Conservation (phyloP, 768 basidiomycete genomes). For the Cantharellus cinnabarinus region DNA sequence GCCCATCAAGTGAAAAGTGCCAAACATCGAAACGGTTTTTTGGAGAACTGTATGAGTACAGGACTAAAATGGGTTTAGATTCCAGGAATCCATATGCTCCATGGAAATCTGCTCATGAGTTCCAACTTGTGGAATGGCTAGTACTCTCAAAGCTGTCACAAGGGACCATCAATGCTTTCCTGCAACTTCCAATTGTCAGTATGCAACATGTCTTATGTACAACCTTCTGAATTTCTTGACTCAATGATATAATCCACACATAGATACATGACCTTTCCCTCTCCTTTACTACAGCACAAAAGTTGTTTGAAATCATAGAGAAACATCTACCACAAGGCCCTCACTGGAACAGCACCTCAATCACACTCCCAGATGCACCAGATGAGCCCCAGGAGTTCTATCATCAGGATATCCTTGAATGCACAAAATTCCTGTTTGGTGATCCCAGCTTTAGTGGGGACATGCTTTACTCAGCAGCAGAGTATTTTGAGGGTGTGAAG, state of each 20-base stretch:
- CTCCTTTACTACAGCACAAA: neutral
- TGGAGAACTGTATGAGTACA: neutral
- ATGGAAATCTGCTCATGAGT: neutral
- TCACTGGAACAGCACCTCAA: neutral
- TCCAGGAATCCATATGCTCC: neutral
- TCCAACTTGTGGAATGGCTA: neutral
- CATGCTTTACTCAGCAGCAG: neutral
- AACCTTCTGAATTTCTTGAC: neutral
- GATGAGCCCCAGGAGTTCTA: neutral
- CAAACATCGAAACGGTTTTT: too few species aligned
- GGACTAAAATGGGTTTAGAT: neutral
- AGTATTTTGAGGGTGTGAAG: neutral
- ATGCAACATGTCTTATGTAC: neutral
- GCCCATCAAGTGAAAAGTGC: too few species aligned
- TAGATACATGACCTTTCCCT: neutral
- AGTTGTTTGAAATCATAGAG: neutral
- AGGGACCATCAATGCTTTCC: neutral
- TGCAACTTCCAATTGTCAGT: neutral
- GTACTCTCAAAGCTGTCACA: neutral
- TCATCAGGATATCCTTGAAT: neutral
- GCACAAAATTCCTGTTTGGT: slow-evolving; percentile 1
- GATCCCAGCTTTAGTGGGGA: neutral
- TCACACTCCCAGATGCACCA: neutral
- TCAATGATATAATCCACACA: too few species aligned
- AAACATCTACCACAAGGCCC: neutral